phyloP scores from a whole-genome alignment of 306 rosid genomes.

The Lupinus albus region DNA sequence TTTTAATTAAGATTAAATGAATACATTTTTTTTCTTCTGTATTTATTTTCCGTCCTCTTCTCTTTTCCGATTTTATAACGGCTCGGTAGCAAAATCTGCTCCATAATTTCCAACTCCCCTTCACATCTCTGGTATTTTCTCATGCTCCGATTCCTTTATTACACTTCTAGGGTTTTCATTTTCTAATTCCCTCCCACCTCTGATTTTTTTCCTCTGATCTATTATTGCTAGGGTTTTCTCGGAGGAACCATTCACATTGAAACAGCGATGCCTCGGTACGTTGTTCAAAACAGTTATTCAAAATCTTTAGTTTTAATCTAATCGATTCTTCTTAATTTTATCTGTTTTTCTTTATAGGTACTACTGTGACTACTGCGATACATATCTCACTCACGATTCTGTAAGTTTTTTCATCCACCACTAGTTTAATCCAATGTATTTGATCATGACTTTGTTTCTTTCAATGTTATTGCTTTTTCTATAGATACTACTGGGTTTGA shows the following conservation, averaged over 20 bases:
- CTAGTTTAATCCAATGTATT: neutral
- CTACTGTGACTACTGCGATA: slow-evolving; percentile 89
- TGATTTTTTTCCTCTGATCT: slow-evolving; percentile 2
- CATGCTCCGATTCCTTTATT: too few species aligned
- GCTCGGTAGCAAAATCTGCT: too few species aligned
- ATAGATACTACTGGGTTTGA: too few species aligned
- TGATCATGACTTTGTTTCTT: neutral
- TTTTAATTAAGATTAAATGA: too few species aligned
- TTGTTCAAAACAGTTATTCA: neutral
- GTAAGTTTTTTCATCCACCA: slow-evolving; percentile 43
- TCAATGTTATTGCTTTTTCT: neutral
- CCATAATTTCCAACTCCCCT: too few species aligned
- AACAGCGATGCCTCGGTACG: slow-evolving; percentile 47
- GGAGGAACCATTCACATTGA: neutral
- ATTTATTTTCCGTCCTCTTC: too few species aligned
- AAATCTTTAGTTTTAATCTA: slow-evolving; percentile 4
- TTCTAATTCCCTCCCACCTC: neutral
- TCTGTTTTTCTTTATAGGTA: slow-evolving; percentile 48
- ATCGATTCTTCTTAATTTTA: neutral
- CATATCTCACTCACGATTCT: slow-evolving; percentile 86
- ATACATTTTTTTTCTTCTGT: too few species aligned
- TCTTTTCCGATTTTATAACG: too few species aligned
- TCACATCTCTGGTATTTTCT: too few species aligned
- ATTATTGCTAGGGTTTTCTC: slow-evolving; percentile 31
- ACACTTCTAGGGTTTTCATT: slow-evolving; percentile 6